These are phyloP conservation scores for Neoboletus brunneissimus DNA, from an alignment of 768 basidiomycete species.

Conservation along the genomic window DNA sequence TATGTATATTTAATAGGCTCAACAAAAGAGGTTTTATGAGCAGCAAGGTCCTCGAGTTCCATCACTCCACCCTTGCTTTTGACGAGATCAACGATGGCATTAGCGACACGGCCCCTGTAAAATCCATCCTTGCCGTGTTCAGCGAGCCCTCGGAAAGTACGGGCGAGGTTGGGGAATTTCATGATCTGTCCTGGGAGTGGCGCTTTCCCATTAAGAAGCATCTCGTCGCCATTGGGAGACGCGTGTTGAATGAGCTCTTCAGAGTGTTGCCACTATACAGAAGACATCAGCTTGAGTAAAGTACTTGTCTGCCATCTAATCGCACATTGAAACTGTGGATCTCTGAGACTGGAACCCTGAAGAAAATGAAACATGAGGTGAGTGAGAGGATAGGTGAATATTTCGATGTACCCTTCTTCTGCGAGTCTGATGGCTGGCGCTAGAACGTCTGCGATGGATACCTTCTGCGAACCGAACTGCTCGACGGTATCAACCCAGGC, in stretches of 20 bases:
- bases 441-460: constrained; percentile 67
- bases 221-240: constrained; percentile 81
- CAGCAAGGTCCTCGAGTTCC: constrained; percentile 90
- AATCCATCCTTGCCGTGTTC: constrained; percentile 87
- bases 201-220: constrained; percentile 81
- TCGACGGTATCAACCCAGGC: constrained; percentile 93
- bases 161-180: constrained; percentile 75
- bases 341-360: constrained; percentile 84
- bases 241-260: constrained; percentile 75
- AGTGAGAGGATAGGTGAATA: not conserved
- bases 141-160: constrained; percentile 78
- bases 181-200: constrained; percentile 86
- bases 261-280: constrained; percentile 42
- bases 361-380: not conserved
- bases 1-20: constrained; percentile 93
- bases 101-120: constrained; percentile 88
- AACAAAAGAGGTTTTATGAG: constrained; percentile 74
- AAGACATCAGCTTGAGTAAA: constrained; percentile 4
- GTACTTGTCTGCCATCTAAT: not conserved
- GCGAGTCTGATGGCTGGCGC: constrained; percentile 89
- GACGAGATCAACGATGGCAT: constrained; percentile 85
- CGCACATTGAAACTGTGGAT: constrained; percentile 61
- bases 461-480: constrained; percentile 68
- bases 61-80: constrained; percentile 88
- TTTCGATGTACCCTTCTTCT: constrained; percentile 72